A percentile compares a stretch with the other conserved stretches of the same genome.
These are phyloP conservation scores for Chamaecrista fasciculata DNA, from an alignment of 306 rosid species.

Conservation along the genomic window DNA sequence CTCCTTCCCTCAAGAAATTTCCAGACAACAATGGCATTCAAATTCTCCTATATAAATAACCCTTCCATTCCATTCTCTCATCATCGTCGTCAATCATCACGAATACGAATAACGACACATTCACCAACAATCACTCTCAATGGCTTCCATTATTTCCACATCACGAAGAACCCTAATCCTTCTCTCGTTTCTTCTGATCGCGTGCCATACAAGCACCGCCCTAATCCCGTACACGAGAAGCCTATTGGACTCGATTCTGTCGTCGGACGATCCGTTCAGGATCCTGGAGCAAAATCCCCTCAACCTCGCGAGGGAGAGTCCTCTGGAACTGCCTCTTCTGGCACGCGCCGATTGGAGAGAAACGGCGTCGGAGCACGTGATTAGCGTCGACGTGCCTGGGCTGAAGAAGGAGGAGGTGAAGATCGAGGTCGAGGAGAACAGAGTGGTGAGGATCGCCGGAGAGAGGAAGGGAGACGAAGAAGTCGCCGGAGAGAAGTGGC, in stretches of 20 bases:
- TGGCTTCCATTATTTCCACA: too few relatives aligned
- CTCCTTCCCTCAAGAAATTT: not conserved
- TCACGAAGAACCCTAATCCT: not conserved
- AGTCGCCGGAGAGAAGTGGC: constrained; percentile 39
- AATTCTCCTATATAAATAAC: not conserved
- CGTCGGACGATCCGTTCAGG: constrained; percentile 46
- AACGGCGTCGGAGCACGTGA: constrained; percentile 29
- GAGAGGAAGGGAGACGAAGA: constrained; percentile 32
- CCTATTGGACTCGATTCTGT: constrained; percentile 37
- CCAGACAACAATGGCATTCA: constrained; percentile 5
- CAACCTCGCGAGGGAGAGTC: constrained; percentile 28
- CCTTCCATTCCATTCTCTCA: not conserved
- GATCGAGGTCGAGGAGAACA: constrained; percentile 46
- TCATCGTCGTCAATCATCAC: not conserved
- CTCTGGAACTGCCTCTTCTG: constrained; percentile 21
- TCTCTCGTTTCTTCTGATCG: not conserved
- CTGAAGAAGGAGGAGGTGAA: constrained; percentile 40
- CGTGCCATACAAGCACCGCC: constrained; percentile 21
- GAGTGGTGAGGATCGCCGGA: constrained; percentile 45
- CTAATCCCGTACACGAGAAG: constrained; percentile 36
- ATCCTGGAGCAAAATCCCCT: constrained; percentile 43
- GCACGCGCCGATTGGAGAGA: constrained; percentile 58
- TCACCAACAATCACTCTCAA: not conserved
- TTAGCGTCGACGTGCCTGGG: constrained; percentile 41
- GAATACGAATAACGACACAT: not conserved